phyloP scores from a whole-genome alignment of 768 basidiomycete genomes.

The Tylopilus rubrobrunneus region DNA sequence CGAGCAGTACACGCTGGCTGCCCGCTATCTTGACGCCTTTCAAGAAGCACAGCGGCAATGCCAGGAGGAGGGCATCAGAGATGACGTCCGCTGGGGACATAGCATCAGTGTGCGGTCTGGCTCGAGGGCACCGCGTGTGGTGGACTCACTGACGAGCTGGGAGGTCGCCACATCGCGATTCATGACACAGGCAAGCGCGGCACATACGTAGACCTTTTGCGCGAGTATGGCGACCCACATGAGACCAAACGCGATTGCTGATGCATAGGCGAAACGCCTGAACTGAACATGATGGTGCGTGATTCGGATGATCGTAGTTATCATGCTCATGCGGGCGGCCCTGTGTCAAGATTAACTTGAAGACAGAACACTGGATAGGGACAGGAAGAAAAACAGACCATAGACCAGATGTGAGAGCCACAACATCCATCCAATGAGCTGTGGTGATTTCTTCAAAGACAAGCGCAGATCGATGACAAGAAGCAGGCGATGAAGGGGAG shows the following conservation, averaged over 20 bases:
- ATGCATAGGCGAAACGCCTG: background rate
- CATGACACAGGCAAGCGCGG: background rate
- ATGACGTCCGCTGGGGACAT: slow-evolving; percentile 7
- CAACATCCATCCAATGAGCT: background rate
- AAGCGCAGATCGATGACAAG: background rate
- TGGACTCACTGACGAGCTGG: slow-evolving; percentile 2
- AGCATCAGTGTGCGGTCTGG: background rate
- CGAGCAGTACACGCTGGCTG: background rate
- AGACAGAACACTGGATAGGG: background rate
- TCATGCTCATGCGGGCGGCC: slow-evolving; percentile 6
- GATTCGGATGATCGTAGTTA: background rate
- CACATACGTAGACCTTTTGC: background rate
- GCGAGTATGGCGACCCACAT: background rate
- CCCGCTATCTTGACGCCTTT: slow-evolving; percentile 2
- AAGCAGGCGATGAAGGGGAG: too few relatives aligned
- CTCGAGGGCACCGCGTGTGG: background rate
- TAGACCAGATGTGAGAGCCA: background rate
- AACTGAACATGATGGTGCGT: background rate
- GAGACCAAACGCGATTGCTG: background rate
- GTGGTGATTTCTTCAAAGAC: background rate
- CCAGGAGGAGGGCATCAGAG: slow-evolving; percentile 7
- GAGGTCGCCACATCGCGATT: background rate
- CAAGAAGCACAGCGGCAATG: slow-evolving; percentile 1
- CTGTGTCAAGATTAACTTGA: background rate
- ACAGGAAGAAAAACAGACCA: background rate